Conservation (phyloP, 352 stramenopile species). For the Globisporangium ultimum region DNA sequence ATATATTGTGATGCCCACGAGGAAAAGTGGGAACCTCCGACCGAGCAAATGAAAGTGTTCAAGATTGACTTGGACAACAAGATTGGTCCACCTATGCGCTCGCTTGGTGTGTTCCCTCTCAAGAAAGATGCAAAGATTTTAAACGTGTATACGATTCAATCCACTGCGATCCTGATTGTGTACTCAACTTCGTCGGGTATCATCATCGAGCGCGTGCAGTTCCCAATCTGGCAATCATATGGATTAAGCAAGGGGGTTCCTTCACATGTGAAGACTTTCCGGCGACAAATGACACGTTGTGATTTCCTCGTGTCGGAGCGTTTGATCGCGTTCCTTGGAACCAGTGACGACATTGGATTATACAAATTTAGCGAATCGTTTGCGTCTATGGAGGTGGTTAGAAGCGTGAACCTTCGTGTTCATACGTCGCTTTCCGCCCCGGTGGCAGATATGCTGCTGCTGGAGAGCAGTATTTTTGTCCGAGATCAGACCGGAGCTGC, state of each 20-base stretch:
- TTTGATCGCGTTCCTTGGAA: slow-evolving; percentile 7
- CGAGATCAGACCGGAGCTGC: slow-evolving; percentile 24
- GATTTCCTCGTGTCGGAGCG: slow-evolving; percentile 5
- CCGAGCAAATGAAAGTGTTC: slow-evolving; percentile 12
- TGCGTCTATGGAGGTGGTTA: slow-evolving; percentile 12
- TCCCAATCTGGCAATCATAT: background rate
- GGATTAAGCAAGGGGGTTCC: no score
- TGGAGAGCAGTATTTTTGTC: slow-evolving; percentile 25
- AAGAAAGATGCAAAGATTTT: slow-evolving; percentile 2
- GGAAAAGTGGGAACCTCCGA: slow-evolving; percentile 12
- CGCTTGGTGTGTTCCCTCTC: slow-evolving; percentile 7
- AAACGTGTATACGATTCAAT: slow-evolving; percentile 10
- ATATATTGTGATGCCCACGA: slow-evolving; percentile 9
- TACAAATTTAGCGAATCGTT: slow-evolving; percentile 21
- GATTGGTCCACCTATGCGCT: background rate
- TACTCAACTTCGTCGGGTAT: background rate
- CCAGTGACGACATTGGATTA: slow-evolving; percentile 1
- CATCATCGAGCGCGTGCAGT: slow-evolving; percentile 11
- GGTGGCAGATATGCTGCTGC: slow-evolving; percentile 11
- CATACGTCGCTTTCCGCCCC: slow-evolving; percentile 16
- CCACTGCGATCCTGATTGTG: slow-evolving; percentile 7
- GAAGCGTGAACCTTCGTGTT: slow-evolving; percentile 10
- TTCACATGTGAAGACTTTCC: slow-evolving; percentile 1
- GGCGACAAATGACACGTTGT: slow-evolving; percentile 2
- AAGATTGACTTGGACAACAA: slow-evolving; percentile 7